Evolutionary conservation across 208 protist species (phyloP).

Genomic region (Herpetomonas samuelpessoai): DNA sequence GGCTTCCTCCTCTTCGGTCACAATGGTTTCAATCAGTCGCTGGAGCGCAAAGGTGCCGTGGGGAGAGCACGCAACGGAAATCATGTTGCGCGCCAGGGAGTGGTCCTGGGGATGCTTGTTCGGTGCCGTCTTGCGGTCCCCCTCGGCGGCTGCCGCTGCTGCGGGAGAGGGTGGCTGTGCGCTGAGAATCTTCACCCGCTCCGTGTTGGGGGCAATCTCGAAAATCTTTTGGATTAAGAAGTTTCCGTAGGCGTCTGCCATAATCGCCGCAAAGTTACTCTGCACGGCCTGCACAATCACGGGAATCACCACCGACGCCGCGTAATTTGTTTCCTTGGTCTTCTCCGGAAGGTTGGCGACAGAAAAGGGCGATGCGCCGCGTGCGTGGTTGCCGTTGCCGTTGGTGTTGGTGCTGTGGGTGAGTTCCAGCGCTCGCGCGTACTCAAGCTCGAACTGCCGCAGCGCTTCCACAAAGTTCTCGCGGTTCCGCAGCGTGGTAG

Average conservation of each 20-base stretch:
- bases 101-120: no score
- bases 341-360: no score
- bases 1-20: conserved; percentile 66
- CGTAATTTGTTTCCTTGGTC: no score
- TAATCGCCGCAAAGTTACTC: conserved; percentile 73
- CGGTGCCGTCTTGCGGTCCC: no score
- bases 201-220: conserved; percentile 46
- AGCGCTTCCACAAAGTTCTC: conserved; percentile 2
- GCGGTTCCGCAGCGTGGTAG: no score
- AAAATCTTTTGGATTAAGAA: conserved; percentile 96
- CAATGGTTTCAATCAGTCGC: conserved; percentile 93
- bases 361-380: no score
- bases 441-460: no score
- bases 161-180: no score
- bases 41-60: conserved; percentile 97
- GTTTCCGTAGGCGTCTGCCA: conserved; percentile 97
- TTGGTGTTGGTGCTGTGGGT: no score
- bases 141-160: no score
- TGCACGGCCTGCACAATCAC: conserved; percentile 41
- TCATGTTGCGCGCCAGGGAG: conserved; percentile 44
- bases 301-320: conserved; percentile 42
- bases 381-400: no score
- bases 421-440: no score
- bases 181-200: conserved; percentile 48
- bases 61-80: conserved; percentile 48